These are phyloP conservation scores for Taiozyma sp. DNA, from an alignment of 1,139 yeast genomes.

Conservation along the genomic window DNA sequence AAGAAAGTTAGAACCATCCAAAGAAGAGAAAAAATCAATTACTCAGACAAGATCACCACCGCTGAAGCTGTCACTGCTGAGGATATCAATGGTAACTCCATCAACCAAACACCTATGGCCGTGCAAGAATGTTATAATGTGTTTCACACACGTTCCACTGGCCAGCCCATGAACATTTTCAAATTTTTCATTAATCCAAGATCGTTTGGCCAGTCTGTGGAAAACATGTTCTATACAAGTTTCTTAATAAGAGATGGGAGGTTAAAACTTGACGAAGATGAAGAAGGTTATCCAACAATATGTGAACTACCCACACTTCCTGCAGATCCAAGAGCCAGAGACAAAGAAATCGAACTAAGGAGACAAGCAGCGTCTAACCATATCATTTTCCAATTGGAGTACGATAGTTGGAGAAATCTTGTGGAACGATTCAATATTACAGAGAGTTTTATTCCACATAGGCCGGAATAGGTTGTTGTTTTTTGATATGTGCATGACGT, in stretches of 20 bases:
- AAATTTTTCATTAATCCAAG: slow-evolving; percentile 66
- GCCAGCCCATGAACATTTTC: slow-evolving; percentile 49
- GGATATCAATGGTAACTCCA: slow-evolving; percentile 44
- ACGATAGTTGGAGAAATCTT: slow-evolving; percentile 54
- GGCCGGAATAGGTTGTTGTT: slow-evolving; percentile 17
- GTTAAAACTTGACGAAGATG: slow-evolving; percentile 45
- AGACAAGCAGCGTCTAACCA: slow-evolving; percentile 39
- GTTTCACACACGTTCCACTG: slow-evolving; percentile 30
- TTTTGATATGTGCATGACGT: background rate
- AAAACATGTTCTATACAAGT: slow-evolving; percentile 76
- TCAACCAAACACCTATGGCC: slow-evolving; percentile 52
- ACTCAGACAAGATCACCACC: slow-evolving; percentile 36
- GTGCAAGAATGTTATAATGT: slow-evolving; percentile 43
- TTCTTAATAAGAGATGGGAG: slow-evolving; percentile 73
- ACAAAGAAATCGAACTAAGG: slow-evolving; percentile 26
- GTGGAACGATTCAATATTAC: slow-evolving; percentile 46
- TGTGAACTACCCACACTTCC: slow-evolving; percentile 25
- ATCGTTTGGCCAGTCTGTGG: slow-evolving; percentile 75
- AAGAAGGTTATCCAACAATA: slow-evolving; percentile 44
- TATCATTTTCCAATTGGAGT: slow-evolving; percentile 66
- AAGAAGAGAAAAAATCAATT: slow-evolving; percentile 5
- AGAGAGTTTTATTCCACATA: slow-evolving; percentile 46
- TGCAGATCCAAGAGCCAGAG: slow-evolving; percentile 20
- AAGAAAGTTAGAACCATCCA: slow-evolving; percentile 35
- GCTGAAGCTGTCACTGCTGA: slow-evolving; percentile 48